Conservation (phyloP, 2,329 filamentous ascomycete species). For the Nothophaeocryptopus gaeumannii region DNA sequence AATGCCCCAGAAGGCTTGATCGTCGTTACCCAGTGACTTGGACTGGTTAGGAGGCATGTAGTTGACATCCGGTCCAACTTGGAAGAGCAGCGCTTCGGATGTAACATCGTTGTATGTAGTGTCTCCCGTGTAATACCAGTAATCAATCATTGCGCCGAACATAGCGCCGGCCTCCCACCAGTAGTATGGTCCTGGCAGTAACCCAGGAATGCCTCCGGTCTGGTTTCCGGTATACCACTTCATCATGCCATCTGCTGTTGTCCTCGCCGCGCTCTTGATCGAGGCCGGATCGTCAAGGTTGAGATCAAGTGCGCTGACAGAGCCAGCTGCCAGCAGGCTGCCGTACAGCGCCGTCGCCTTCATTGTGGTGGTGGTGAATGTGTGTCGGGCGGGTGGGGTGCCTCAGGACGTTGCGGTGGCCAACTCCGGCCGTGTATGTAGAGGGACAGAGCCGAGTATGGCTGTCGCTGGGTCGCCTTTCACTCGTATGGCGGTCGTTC, state of each 20-base stretch:
- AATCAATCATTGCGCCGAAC: conserved; percentile 67
- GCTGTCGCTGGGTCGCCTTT: neutral
- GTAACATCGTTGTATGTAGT: conserved; percentile 60
- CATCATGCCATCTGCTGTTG: conserved; percentile 50
- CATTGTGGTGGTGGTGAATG: conserved; percentile 11
- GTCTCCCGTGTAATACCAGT: conserved; percentile 68
- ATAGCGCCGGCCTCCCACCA: conserved; percentile 69
- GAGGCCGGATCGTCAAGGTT: conserved; percentile 35
- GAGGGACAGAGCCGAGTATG: neutral
- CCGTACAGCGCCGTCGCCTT: conserved; percentile 16
- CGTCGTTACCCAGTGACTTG: conserved; percentile 52
- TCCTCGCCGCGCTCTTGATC: conserved; percentile 44
- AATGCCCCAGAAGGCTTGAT: conserved; percentile 59
- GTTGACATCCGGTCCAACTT: conserved; percentile 56
- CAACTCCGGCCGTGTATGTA: neutral
- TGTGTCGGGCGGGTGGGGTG: neutral
- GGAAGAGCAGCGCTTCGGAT: conserved; percentile 58
- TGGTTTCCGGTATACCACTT: conserved; percentile 53
- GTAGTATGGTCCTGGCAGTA: conserved; percentile 65
- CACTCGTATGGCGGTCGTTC: neutral
- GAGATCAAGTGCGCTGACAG: conserved; percentile 24
- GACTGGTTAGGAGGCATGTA: conserved; percentile 54
- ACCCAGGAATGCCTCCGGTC: conserved; percentile 51
- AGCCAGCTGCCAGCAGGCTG: conserved; percentile 24
- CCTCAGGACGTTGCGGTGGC: neutral